Evolutionary conservation across 768 basidiomycete species (phyloP).

Genomic region (Cyclocybe aegerita): DNA sequence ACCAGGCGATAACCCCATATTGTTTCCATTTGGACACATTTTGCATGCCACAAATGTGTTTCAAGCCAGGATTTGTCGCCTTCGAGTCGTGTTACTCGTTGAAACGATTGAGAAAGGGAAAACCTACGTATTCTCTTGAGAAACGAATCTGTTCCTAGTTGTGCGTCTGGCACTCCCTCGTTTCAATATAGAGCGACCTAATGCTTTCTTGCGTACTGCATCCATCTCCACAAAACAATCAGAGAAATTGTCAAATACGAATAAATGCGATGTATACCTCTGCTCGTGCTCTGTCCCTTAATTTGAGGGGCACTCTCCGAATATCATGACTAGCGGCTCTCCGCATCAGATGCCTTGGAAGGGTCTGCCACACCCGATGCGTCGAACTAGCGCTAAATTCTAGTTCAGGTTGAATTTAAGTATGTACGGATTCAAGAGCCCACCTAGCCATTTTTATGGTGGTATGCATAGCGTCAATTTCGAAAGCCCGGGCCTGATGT

Average conservation of each 20-base stretch:
- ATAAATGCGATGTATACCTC: slow-evolving; percentile 54
- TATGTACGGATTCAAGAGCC: slow-evolving; percentile 4
- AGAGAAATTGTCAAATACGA: not conserved
- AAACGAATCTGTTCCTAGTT: slow-evolving; percentile 59
- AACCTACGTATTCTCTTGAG: slow-evolving; percentile 72
- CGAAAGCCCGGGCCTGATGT: slow-evolving; percentile 78
- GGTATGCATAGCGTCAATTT: slow-evolving; percentile 87
- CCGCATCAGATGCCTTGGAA: slow-evolving; percentile 88
- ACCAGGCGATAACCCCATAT: slow-evolving; percentile 93
- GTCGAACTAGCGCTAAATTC: slow-evolving; percentile 61
- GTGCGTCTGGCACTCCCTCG: slow-evolving; percentile 60
- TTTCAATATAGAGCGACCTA: slow-evolving; percentile 52
- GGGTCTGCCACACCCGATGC: slow-evolving; percentile 86
- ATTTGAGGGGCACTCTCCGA: slow-evolving; percentile 80
- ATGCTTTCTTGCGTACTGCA: slow-evolving; percentile 34
- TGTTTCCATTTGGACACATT: slow-evolving; percentile 92
- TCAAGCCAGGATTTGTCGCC: slow-evolving; percentile 92
- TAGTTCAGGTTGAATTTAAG: not conserved
- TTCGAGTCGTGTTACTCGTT: slow-evolving; percentile 24
- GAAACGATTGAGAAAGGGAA: not conserved
- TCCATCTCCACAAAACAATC: slow-evolving; percentile 43
- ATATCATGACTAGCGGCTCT: slow-evolving; percentile 95
- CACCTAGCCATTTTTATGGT: slow-evolving; percentile 83
- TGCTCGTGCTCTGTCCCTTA: slow-evolving; percentile 77
- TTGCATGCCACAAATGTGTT: slow-evolving; percentile 97